Base-by-base conservation (phyloP, 106 monocot genomes). In the Agapanthus africanus region DNA sequence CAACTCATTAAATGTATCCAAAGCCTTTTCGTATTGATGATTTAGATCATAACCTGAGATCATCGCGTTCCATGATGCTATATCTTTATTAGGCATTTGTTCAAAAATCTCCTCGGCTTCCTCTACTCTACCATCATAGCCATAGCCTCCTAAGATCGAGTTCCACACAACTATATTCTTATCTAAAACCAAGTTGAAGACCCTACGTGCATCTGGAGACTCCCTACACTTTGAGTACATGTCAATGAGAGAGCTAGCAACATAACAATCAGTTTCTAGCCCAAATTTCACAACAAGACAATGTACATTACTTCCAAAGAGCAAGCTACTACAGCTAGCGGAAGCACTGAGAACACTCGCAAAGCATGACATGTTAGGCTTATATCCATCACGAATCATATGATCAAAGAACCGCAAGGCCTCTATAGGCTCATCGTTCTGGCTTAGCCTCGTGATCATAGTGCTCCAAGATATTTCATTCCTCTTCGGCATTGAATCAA, bases 81-180 rank as follows among this genome's bases (percentile, higher is more conserved):
- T 67, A 65, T 83, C 80, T 59, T 42, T 83, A 9, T 40, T 49
- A 14, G 72, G 70, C 71, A 83, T 73, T 44, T 21, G 15, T 27
- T 71, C 68, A 38, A 90, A 90, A 7, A 90, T 25, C 18, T 79
- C 26, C 37, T 76, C 68, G 32, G 85, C 85, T 59, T 83, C 70
- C 13, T 37, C 46, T 11, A 80, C 62, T 30, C 51, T 70, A 10
- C 77, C 59, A 42, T 70, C 47, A 52, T 26, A 57, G 72, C 65
- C 47, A 59, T 79, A 88, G 60, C 84, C 88, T 26, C 74, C 68
- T 44, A 91, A 65, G 74, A 91, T 87, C 0, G 91, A 76, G 39
- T 87, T 87, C 91, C 86, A 87, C 46, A 76, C 77, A 7, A 77
- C 79, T 47, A 71, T 47, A 57, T 84, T 82, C 79, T 80, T 91